Percentiles rank a stretch among this genome's conserved stretches.
phyloP scores from a whole-genome alignment of 257 asterid genomes.

The Solanum lignicaule region DNA sequence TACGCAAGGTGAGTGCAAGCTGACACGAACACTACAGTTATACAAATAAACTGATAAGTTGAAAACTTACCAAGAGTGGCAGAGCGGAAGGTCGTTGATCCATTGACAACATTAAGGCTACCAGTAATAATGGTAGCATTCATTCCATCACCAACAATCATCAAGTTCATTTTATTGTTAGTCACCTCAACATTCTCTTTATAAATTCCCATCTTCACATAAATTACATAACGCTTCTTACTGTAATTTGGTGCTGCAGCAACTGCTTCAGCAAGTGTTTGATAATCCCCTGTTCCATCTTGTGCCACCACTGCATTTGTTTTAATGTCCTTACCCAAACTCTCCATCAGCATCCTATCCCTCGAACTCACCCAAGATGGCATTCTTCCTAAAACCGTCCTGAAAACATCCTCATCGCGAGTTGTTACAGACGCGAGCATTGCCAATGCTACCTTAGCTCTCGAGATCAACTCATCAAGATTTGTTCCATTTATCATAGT shows the following conservation, averaged over 20 bases:
- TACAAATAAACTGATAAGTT: not conserved
- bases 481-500: not conserved
- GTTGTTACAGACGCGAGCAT: slow-evolving; percentile 13
- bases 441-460: slow-evolving; percentile 32
- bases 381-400: not conserved
- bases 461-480: slow-evolving; percentile 15
- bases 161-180: slow-evolving; percentile 26
- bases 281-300: slow-evolving; percentile 38
- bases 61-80: slow-evolving; percentile 42
- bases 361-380: slow-evolving; percentile 31
- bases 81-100: slow-evolving; percentile 40
- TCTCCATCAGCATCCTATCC: slow-evolving; percentile 28
- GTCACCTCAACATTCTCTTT: slow-evolving; percentile 39
- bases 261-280: slow-evolving; percentile 32
- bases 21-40: not conserved
- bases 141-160: slow-evolving; percentile 58
- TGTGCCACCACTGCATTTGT: slow-evolving; percentile 33
- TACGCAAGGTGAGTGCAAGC: not conserved
- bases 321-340: not conserved
- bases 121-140: slow-evolving; percentile 32
- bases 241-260: slow-evolving; percentile 33
- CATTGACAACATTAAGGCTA: slow-evolving; percentile 31
- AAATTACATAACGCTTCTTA: slow-evolving; percentile 24
- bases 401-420: not conserved
- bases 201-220: slow-evolving; percentile 39